Evolutionary conservation across 164 flowering plant genomes (phyloP).

Genomic region (Chloranthus sessilifolius): DNA sequence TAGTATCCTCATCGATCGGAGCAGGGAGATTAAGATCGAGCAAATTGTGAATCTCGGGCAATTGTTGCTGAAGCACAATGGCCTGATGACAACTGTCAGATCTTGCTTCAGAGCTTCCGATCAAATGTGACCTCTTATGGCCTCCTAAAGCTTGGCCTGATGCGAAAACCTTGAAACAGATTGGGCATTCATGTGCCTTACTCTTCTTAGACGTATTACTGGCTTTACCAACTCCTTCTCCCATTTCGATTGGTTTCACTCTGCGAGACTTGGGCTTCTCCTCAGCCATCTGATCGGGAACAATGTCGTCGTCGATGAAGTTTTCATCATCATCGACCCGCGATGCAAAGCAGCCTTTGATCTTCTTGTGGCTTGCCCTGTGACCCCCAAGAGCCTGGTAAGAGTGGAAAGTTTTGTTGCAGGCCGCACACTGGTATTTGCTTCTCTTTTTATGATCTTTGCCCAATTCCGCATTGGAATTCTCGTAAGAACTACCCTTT

Average conservation of each 20-base stretch:
- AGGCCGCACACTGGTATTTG: conserved; percentile 38
- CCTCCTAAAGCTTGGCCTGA: conserved; percentile 84
- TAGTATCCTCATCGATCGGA: conserved; percentile 40
- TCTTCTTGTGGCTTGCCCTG: conserved; percentile 46
- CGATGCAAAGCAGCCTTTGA: conserved; percentile 26
- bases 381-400: conserved; percentile 61
- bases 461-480: conserved; percentile 19
- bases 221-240: conserved; percentile 16
- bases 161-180: conserved; percentile 51
- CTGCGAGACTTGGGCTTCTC: conserved; percentile 19
- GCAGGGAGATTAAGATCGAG: conserved; percentile 75
- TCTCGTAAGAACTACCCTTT: conserved; percentile 22
- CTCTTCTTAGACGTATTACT: conserved; percentile 28
- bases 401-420: conserved; percentile 50
- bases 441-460: conserved; percentile 26
- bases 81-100: conserved; percentile 9
- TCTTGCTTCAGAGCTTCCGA: conserved; percentile 26
- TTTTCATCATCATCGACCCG: conserved; percentile 39
- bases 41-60: conserved; percentile 22
- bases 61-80: conserved; percentile 28
- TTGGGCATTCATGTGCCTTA: conserved; percentile 52
- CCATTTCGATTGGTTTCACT: conserved; percentile 17
- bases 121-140: conserved; percentile 63
- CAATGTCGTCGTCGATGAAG: conserved; percentile 29
- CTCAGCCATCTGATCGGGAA: conserved; percentile 16